Evolutionary conservation across 257 asterid species (phyloP).

Genomic region (Pogostemon cablin): DNA sequence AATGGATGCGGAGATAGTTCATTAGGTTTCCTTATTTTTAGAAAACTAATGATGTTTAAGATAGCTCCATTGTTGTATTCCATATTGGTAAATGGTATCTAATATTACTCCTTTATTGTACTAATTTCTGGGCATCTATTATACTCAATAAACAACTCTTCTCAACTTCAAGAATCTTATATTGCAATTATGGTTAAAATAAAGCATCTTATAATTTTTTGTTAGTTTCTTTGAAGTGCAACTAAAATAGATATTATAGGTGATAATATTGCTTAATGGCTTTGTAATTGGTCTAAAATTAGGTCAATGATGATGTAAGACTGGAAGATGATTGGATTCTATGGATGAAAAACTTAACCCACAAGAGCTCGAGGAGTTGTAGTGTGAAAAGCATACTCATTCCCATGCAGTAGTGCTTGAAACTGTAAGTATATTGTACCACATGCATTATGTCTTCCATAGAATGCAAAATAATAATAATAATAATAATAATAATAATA

Average conservation of each 20-base stretch:
- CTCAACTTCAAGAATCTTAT: conserved; percentile 3
- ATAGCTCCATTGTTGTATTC: background rate
- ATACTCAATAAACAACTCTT: background rate
- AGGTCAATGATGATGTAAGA: conserved; percentile 89
- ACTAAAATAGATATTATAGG: background rate
- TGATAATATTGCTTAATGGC: conserved; percentile 7
- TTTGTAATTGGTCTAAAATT: conserved; percentile 34
- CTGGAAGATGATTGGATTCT: conserved; percentile 99
- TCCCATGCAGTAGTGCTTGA: conserved; percentile 95
- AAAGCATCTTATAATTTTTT: background rate
- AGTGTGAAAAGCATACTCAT: conserved; percentile 85
- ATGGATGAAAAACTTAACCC: conserved; percentile 78
- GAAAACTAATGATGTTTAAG: conserved; percentile 12
- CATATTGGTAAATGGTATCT: conserved; percentile 5
- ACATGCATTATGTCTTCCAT: conserved; percentile 11
- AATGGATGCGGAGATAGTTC: conserved; percentile 1
- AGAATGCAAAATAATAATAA: background rate
- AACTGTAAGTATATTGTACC: conserved; percentile 55
- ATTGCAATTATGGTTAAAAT: conserved; percentile 8
- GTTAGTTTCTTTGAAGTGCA: conserved; percentile 21
- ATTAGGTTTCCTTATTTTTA: background rate
- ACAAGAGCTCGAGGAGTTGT: conserved; percentile 75
- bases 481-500: too few species aligned
- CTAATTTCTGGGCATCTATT: background rate
- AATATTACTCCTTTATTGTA: conserved; percentile 7